Base-by-base conservation (phyloP, 179 eudicot species). In the Spinacia oleracea region DNA sequence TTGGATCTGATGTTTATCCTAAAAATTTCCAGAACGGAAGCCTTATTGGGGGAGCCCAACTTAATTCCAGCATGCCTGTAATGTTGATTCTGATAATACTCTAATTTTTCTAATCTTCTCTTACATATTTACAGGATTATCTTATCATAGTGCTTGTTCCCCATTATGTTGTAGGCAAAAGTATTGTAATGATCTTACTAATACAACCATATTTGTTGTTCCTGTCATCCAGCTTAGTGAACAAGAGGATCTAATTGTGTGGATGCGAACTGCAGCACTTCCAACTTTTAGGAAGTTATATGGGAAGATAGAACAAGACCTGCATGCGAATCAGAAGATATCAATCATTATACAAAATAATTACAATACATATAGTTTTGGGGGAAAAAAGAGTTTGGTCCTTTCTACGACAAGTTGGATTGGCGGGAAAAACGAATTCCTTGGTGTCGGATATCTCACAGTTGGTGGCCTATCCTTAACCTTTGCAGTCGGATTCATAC, bases 181-280 rank as follows among this genome's bases (percentile, higher is more conserved):
- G 2, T 7, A 1, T 2, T 46, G 53, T 29, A 14, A 8, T 11
- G 23, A 1, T 21, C 43, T 51, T 46, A 53, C 5, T 72, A 51
- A 9, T 50, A 34, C 55, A 60, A 40, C 48, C 9, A 9, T 63
- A 9, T 55, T 76, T 31, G n/a, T n/a, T n/a, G n/a, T n/a, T 12
- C 74, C 21, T 64, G 14, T 77, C 27, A 14, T 80, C 82, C 88
- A 93, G 98, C 83, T 93, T 72, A 93, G 85, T 67, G 80, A 91
- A 78, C 98, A 93, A 76, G 97, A 89, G 84, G 91, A 90, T 84
- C 97, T 93, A 43, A 92, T 93, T 43, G 98, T 93, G 35, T 93
- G 98, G 98, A 93, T 93, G 98, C 81, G 98, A 81, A 92, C 94
- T 34, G 92, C 98, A 21, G 98, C 98, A 58, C 91, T 94, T 83